phyloP scores from a whole-genome alignment of 2,329 filamentous ascomycete species.

The Cladosporium sp. region DNA sequence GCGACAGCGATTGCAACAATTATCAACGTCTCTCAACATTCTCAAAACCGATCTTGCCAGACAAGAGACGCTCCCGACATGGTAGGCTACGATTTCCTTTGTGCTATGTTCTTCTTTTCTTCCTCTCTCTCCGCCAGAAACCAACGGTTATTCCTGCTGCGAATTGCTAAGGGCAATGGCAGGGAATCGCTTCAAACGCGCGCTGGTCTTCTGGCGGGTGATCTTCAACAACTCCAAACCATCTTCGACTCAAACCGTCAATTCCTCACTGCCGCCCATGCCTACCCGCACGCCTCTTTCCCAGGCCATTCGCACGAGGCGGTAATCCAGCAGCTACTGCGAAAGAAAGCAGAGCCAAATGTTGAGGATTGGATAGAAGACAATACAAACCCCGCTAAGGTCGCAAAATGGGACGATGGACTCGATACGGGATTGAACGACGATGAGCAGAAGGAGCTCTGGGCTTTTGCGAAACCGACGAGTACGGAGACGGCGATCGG shows the following conservation, averaged over 20 bases:
- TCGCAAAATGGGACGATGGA: constrained; percentile 47
- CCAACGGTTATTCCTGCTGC: not conserved
- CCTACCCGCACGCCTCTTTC: constrained; percentile 72
- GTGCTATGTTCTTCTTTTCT: not conserved
- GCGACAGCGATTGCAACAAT: constrained; percentile 28
- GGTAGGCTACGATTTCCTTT: constrained; percentile 23
- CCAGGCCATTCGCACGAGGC: constrained; percentile 57
- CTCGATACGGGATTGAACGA: constrained; percentile 37
- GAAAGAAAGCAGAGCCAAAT: constrained; percentile 77
- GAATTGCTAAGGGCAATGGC: constrained; percentile 5
- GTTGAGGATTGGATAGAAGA: constrained; percentile 70
- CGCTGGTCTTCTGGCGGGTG: constrained; percentile 6
- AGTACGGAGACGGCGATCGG: constrained; percentile 38
- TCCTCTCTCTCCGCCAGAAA: constrained; percentile 3
- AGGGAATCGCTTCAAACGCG: constrained; percentile 11
- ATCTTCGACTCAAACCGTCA: constrained; percentile 59
- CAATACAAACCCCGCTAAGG: constrained; percentile 14
- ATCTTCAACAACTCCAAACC: constrained; percentile 8
- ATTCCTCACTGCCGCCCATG: constrained; percentile 65
- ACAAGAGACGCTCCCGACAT: constrained; percentile 30
- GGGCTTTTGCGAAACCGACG: constrained; percentile 52
- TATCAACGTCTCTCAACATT: constrained; percentile 24
- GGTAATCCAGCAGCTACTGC: constrained; percentile 65
- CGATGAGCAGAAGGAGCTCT: constrained; percentile 55
- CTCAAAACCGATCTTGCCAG: constrained; percentile 25